Evolutionary conservation across 2,329 filamentous ascomycete genomes (phyloP).

Genomic region (Sphaerostilbella broomeana): DNA sequence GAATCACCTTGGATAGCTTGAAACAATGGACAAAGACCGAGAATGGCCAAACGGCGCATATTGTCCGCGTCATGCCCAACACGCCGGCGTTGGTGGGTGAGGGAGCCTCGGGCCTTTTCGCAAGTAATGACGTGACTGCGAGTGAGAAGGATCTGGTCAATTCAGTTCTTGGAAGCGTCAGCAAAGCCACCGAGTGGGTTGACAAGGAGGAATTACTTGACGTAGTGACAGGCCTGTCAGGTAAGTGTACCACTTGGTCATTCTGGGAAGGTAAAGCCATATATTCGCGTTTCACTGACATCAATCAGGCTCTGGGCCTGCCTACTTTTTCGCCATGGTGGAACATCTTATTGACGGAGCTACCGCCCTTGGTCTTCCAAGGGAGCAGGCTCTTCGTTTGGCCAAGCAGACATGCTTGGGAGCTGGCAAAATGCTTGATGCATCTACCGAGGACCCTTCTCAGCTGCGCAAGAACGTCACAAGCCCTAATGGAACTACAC

Average conservation of each 20-base stretch:
- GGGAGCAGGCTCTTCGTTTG: constrained; percentile 42
- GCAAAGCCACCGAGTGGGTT: constrained; percentile 44
- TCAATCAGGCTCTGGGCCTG: constrained; percentile 40
- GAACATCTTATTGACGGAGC: constrained; percentile 43
- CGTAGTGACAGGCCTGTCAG: constrained; percentile 44
- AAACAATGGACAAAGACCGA: constrained; percentile 34
- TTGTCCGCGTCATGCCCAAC: constrained; percentile 49
- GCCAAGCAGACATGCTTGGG: constrained; percentile 46
- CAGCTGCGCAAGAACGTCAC: constrained; percentile 46
- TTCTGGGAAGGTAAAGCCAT: no score
- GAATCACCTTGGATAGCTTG: constrained; percentile 40
- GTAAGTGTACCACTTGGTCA: constrained; percentile 24
- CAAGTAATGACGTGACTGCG: constrained; percentile 34
- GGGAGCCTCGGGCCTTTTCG: constrained; percentile 43
- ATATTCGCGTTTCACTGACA: background rate
- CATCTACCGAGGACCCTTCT: constrained; percentile 38
- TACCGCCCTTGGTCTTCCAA: constrained; percentile 36
- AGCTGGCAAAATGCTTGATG: constrained; percentile 45
- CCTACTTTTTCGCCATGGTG: constrained; percentile 48
- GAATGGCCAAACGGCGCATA: constrained; percentile 33
- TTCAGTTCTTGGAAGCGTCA: constrained; percentile 38
- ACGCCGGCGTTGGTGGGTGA: constrained; percentile 45
- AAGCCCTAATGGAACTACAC: constrained; percentile 46
- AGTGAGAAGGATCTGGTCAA: constrained; percentile 37
- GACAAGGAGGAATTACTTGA: constrained; percentile 43